These are phyloP conservation scores for Euphorbia lathyris DNA, from an alignment of 345 rosid genomes.

Conservation along the genomic window DNA sequence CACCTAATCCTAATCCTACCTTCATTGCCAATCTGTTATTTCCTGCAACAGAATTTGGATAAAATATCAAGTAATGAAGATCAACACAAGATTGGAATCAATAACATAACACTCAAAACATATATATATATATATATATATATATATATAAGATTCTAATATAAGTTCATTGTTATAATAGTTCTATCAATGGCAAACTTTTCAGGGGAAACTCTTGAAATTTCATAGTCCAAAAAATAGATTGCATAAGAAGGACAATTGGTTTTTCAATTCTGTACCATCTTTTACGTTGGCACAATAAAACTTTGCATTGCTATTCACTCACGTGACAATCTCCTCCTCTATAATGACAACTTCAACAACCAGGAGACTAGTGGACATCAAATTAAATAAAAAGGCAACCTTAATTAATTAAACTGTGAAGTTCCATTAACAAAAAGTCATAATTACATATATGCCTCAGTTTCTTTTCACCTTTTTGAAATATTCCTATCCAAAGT, in stretches of 20 bases:
- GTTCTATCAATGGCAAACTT: not conserved
- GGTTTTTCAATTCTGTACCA: not conserved
- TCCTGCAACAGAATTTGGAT: no score
- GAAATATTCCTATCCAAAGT: constrained; percentile 15
- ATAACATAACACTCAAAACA: not conserved
- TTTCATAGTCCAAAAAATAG: not conserved
- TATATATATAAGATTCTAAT: no score
- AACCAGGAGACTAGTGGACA: not conserved
- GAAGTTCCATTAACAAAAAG: constrained; percentile 1
- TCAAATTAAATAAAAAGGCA: not conserved
- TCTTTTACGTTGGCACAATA: constrained; percentile 10
- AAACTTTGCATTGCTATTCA: not conserved
- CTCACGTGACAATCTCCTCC: constrained; percentile 13
- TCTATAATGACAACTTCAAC: not conserved
- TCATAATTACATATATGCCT: constrained; percentile 15
- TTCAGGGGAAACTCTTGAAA: not conserved
- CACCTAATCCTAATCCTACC: no score
- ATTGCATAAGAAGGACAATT: not conserved
- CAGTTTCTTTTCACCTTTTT: not conserved
- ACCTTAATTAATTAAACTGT: not conserved
- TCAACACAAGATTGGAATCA: not conserved
- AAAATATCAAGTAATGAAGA: not conserved
- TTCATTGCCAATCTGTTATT: no score
- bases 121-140: not conserved
- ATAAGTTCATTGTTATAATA: not conserved